Base-by-base conservation (phyloP, 441 rosid species). In the Croton laevigatus region DNA sequence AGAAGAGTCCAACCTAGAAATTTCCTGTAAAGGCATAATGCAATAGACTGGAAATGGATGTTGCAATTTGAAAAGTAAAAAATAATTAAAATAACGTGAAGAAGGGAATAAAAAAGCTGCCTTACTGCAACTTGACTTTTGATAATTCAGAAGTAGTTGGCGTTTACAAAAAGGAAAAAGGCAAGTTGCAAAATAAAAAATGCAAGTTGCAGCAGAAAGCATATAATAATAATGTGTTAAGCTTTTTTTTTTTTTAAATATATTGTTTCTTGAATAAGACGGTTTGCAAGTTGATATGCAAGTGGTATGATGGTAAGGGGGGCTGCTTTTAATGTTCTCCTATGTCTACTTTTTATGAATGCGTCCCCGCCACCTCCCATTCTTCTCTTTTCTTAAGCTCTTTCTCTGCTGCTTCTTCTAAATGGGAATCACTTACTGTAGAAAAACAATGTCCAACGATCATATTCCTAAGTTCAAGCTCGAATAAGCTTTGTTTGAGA, bases 231-330 rank as follows among this genome's bases (percentile, higher is more conserved):
- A 6, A 40, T 40, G 0, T 40, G 42, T 38, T 4, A 40, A 40
- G 44, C 42, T 13, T 22, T 7, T 44, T 20, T 38, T 12, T 60
- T 9, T 32, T 7, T 1, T 59, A 14, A 6, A 20, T 57, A 7
- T n/a, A 27, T 22, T 61, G 1, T 42, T 4, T 68, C 6, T 63
- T 34, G 80, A 75, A 75, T 70, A 44, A 53, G 84, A 75, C 70
- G 52, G 74, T 11, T 64, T 60, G 82, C 82, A 76, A 81, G 78
- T 77, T 78, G 81, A 40, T 1, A 13, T 58, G 87, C 87, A 83
- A 79, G 84, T 83, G 76, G 86, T 76, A 27, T 27, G 2, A 27
- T 27, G 32, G 1, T 27, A 1, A 27, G 32, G 16, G 46, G 32
- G 58, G 36, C 48, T 69, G 62, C 71, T 71, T 71, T 78, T 70